Base-by-base conservation (phyloP, 164 flowering plant genomes). In the Aristolochia fimbriata region DNA sequence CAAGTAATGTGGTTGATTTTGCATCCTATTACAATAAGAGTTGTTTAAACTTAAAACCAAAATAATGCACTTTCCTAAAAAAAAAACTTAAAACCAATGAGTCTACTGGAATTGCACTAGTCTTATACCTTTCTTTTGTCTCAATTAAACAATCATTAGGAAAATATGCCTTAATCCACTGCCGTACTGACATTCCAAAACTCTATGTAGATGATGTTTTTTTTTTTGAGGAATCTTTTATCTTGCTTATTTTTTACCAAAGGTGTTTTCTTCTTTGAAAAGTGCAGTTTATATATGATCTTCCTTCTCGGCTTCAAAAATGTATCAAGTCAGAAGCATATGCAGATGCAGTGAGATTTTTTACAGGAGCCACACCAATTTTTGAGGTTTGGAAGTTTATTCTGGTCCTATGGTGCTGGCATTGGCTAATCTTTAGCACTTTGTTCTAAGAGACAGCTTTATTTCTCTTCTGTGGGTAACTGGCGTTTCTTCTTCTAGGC, bases 251-350 rank as follows among this genome's bases (percentile, higher is more conserved):
- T 72, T n/a, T 65, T 81, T 72, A 71, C 59, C 73, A 73, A 64
- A 70, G 51, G 64, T 62, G 76, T 69, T 66, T 37, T 77, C 76
- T 76, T 47, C 70, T 58, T 80, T 74, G 73, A 68, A 74, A 77
- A 80, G 86, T 69, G 76, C 95, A 94, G 99, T 91, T 94, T 75
- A 91, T 94, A 72, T 91, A 85, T 76, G 97, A 94, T 75, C 81
- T 94, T 69, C 99, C 97, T 59, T 74, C 88, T 68, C 83, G 85
- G 68, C 96, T 94, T 73, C 82, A 73, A 66, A 94, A 91, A 66
- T 94, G 97, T 58, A 88, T 91, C 66, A 85, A 91, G 71, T 67
- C 91, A 65, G 97, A 84, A 80, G 85, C 96, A 56, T 94, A 94
- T 85, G 91, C 86, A 61, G 97, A 91, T 74, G 99, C 99, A 22